Evolutionary conservation across 768 basidiomycete species (phyloP).

Genomic region (Lactifluus pinguis): DNA sequence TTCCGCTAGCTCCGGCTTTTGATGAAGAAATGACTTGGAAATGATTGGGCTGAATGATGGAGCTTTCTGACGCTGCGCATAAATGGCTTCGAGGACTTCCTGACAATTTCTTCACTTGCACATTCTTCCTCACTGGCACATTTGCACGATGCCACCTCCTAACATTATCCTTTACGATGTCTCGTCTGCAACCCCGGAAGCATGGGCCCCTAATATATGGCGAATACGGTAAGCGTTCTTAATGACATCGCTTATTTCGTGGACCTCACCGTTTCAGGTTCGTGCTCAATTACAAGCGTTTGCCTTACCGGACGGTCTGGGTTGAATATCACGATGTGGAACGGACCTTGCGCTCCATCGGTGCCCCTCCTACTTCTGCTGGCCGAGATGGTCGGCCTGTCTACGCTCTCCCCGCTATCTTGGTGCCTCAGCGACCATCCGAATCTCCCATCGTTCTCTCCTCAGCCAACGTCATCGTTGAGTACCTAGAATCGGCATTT

Average conservation of each 20-base stretch:
- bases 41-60: neutral
- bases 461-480: conserved; percentile 53
- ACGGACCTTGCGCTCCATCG: conserved; percentile 44
- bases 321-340: conserved; percentile 66
- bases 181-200: conserved; percentile 47
- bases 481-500: conserved; percentile 61
- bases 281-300: conserved; percentile 68
- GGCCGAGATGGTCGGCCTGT: conserved; percentile 50
- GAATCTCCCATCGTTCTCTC: conserved; percentile 44
- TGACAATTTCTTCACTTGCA: neutral
- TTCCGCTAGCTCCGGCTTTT: conserved; percentile 4
- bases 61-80: neutral
- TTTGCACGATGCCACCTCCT: conserved; percentile 32
- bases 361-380: conserved; percentile 46
- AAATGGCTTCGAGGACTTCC: conserved; percentile 3
- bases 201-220: conserved; percentile 77
- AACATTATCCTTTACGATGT: conserved; percentile 60
- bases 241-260: neutral
- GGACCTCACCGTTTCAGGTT: conserved; percentile 34
- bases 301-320: conserved; percentile 62
- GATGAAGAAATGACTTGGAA: conserved; percentile 8
- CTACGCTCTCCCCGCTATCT: conserved; percentile 62
- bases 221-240: conserved; percentile 43
- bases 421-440: conserved; percentile 45
- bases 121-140: conserved; percentile 11